phyloP scores from a whole-genome alignment of 2,329 filamentous ascomycete genomes.

The Aspergillus japonicus region DNA sequence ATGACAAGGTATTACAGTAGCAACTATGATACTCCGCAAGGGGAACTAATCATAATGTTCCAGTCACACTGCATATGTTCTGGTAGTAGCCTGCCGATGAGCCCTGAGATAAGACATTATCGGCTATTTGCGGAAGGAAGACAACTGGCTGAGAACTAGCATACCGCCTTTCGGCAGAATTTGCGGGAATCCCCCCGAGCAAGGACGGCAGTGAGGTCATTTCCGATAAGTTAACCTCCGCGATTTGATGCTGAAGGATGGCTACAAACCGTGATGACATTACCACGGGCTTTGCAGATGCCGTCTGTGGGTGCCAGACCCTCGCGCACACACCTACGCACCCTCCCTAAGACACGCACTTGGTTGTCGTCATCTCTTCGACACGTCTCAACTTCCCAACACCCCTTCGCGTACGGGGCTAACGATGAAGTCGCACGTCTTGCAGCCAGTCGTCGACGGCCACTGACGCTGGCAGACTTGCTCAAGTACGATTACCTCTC shows the following conservation, averaged over 20 bases:
- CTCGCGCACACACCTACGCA: not conserved
- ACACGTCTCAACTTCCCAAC: slow-evolving; percentile 43
- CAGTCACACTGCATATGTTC: not conserved
- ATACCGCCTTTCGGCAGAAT: not conserved
- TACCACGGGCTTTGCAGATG: slow-evolving; percentile 15
- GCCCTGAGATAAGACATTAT: not conserved
- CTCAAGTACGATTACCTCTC: slow-evolving; percentile 57
- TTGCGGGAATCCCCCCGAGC: not conserved
- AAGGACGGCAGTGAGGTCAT: slow-evolving; percentile 7
- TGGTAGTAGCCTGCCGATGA: not conserved
- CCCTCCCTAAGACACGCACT: slow-evolving; percentile 10
- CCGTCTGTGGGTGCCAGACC: slow-evolving; percentile 12
- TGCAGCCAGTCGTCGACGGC: slow-evolving; percentile 73
- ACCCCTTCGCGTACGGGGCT: slow-evolving; percentile 53
- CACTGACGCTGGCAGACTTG: slow-evolving; percentile 80
- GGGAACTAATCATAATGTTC: too few relatives aligned
- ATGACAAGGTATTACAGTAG: too few relatives aligned
- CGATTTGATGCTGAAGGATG: slow-evolving; percentile 17
- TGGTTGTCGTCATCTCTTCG: slow-evolving; percentile 21
- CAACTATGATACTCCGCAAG: too few relatives aligned
- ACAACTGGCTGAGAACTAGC: not conserved
- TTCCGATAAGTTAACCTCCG: not conserved
- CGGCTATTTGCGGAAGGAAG: not conserved
- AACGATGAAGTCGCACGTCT: slow-evolving; percentile 78
- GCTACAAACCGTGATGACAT: slow-evolving; percentile 23